These are phyloP conservation scores for Penicillium macrosclerotiorum DNA, from an alignment of 495 filamentous ascomycete genomes.

Conservation along the genomic window DNA sequence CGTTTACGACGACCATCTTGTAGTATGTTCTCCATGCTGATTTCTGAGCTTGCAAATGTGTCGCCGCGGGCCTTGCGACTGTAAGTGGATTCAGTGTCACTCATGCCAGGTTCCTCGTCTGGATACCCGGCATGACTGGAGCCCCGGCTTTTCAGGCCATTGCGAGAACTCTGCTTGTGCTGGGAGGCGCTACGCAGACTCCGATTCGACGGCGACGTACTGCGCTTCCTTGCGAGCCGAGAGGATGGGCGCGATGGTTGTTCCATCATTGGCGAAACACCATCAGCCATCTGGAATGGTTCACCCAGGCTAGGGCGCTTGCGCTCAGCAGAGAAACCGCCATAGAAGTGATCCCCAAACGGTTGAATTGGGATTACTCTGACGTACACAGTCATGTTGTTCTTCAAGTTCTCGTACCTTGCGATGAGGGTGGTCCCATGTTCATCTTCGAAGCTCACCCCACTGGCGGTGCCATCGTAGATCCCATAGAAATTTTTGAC, in stretches of 20 bases:
- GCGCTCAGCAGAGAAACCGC: conserved; percentile 40
- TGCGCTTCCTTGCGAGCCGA: conserved; percentile 68
- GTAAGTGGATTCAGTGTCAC: conserved; percentile 75
- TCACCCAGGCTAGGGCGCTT: conserved; percentile 53
- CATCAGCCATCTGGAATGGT: conserved; percentile 56
- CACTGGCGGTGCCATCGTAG: conserved; percentile 69
- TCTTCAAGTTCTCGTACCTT: conserved; percentile 86
- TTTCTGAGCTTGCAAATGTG: conserved; percentile 87
- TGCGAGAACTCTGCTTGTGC: conserved; percentile 66
- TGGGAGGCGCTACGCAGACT: conserved; percentile 78
- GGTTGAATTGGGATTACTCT: conserved; percentile 68
- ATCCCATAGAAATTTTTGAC: conserved; percentile 98
- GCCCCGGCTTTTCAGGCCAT: conserved; percentile 63
- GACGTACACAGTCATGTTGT: conserved; percentile 88
- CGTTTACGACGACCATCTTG: conserved; percentile 93
- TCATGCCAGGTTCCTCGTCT: conserved; percentile 70
- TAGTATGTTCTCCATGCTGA: conserved; percentile 96
- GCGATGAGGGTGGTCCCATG: conserved; percentile 86
- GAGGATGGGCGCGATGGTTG: conserved; percentile 65
- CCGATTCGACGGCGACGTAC: conserved; percentile 76
- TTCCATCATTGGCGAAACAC: conserved; percentile 46
- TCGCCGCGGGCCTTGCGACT: conserved; percentile 74
- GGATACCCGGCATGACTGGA: conserved; percentile 65
- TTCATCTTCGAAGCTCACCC: conserved; percentile 88
- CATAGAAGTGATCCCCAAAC: conserved; percentile 41